Conservation (phyloP, 306 rosid species). For the Acacia confusa region DNA sequence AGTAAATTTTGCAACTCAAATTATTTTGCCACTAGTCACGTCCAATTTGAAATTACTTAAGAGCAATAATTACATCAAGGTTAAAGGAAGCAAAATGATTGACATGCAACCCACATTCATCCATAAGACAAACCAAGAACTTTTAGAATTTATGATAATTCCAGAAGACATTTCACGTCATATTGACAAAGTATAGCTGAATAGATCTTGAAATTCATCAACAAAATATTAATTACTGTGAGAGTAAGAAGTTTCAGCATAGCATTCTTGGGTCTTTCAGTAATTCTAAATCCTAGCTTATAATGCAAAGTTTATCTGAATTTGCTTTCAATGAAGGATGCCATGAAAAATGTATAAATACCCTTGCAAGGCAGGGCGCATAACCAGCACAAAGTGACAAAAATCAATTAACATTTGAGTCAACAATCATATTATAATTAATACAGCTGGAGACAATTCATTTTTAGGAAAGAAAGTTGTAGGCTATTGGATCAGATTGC, state of each 20-base stretch:
- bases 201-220: background rate
- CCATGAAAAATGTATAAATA: background rate
- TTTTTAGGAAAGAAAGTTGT: no score
- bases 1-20: background rate
- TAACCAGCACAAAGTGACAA: conserved; percentile 1
- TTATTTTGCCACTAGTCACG: background rate
- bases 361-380: background rate
- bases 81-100: background rate
- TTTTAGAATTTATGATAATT: conserved; percentile 23
- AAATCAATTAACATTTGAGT: background rate
- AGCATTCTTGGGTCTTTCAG: background rate
- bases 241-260: background rate
- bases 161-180: background rate
- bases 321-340: background rate
- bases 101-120: background rate
- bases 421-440: conserved; percentile 10
- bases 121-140: background rate
- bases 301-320: background rate
- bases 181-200: background rate
- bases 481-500: no score
- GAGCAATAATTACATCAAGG: background rate
- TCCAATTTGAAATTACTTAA: background rate
- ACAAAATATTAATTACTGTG: background rate
- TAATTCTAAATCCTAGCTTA: background rate
- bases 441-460: conserved; percentile 4